Base-by-base conservation (phyloP, 805 yeast genomes). In the Suhomyces sp. region DNA sequence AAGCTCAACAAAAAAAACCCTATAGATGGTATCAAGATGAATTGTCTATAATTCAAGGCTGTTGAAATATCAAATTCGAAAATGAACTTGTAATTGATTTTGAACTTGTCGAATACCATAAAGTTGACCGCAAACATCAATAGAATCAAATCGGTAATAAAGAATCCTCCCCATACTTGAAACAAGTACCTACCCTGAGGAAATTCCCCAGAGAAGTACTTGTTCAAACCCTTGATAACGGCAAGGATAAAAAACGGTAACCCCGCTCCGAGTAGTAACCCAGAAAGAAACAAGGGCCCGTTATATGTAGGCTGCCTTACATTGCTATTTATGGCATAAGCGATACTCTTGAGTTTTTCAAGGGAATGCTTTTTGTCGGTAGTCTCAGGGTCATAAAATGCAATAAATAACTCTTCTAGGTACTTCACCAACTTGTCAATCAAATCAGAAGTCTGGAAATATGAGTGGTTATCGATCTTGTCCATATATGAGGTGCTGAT, bases 131-230 rank as follows among this genome's bases (percentile, higher is more conserved):
- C 85, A 64, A 92, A 85, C 2, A 90, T 70, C 23, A 85, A 59
- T 5, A 84, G 71, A 62, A 87, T 79, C n/a, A 92, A 57, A 31
- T 79, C 73, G 5, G 86, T 66, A 54, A 91, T 62, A 59, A 90
- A 80, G 67, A 90, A 91, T 1, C 98, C 98, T 7, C 87, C 97
- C 96, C 97, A 94, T 3, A 94, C 77, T 61, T 96, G 98, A 41
- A 93, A 68, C 52, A 93, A 63, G 54, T 72, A 85, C 44, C 68
- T 72, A 0, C 86, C 88, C 55, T 86, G 87, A 0, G 83, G 82
- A 2, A 82, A 65, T 1, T 64, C 65, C 0, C 77, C 74, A 4
- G 53, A 55, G 1, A 73, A 12, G 0, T 77, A 73, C 15, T 73
- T 67, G 12, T 69, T 63, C 9, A 86, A 68, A 0, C 86, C 91